These are phyloP conservation scores for Boletus vermiculosoides DNA, from an alignment of 768 basidiomycete genomes.

Conservation along the genomic window DNA sequence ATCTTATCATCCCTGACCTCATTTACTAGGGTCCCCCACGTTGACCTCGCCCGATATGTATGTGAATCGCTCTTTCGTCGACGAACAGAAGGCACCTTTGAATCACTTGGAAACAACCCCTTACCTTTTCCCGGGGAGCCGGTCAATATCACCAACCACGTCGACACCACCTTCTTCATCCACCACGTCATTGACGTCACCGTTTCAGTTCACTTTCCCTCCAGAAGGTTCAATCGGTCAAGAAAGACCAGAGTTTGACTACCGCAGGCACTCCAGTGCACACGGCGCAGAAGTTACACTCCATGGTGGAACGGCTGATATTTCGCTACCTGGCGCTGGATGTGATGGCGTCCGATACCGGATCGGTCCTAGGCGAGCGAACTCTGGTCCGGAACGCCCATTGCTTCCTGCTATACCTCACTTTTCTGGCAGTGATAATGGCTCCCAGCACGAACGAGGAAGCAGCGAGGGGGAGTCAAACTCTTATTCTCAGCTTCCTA, in stretches of 20 bases:
- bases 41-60: constrained; percentile 47
- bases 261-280: constrained; percentile 54
- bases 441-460: constrained; percentile 49
- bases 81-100: constrained; percentile 57
- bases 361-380: constrained; percentile 47
- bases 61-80: constrained; percentile 44
- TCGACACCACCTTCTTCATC: constrained; percentile 64
- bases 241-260: constrained; percentile 65
- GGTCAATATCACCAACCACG: constrained; percentile 68
- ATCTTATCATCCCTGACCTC: constrained; percentile 33
- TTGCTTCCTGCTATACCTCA: constrained; percentile 47
- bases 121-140: constrained; percentile 63
- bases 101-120: constrained; percentile 52
- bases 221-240: constrained; percentile 51
- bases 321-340: constrained; percentile 52
- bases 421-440: constrained; percentile 50
- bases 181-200: constrained; percentile 57
- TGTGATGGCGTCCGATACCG: constrained; percentile 63
- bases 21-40: constrained; percentile 58
- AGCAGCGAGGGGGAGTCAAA: constrained; percentile 57
- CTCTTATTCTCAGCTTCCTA: constrained; percentile 40
- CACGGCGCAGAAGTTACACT: constrained; percentile 63
- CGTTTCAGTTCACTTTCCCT: constrained; percentile 63
- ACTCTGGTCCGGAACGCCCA: constrained; percentile 49
- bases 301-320: constrained; percentile 72